Percentiles rank a stretch among this genome's conserved stretches.
Evolutionary conservation across 2,329 filamentous ascomycete species (phyloP).

Genomic region (Incumbomyces delicatus): DNA sequence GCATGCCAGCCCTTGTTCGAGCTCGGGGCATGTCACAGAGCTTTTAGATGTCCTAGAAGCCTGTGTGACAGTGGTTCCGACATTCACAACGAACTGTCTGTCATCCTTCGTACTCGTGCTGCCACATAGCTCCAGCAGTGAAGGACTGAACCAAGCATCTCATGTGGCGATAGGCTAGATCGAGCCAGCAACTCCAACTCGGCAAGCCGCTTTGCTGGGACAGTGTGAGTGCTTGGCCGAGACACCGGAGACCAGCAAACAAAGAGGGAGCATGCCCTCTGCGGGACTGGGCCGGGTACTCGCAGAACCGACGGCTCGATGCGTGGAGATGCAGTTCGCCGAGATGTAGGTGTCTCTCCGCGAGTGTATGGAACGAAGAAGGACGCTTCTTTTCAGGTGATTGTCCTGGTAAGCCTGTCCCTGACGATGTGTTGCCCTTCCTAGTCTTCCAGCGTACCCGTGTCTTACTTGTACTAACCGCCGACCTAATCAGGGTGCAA

Average conservation of each 20-base stretch:
- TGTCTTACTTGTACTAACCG: background rate
- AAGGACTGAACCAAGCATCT: too few relatives aligned
- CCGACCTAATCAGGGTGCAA: constrained; percentile 57
- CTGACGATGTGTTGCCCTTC: background rate
- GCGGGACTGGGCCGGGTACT: background rate
- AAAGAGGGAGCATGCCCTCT: background rate
- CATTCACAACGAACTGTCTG: too few relatives aligned
- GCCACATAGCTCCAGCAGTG: too few relatives aligned
- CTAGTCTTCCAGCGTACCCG: background rate
- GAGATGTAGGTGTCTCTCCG: constrained; percentile 5
- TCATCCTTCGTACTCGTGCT: too few relatives aligned
- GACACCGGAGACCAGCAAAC: constrained; percentile 8
- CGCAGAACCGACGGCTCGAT: constrained; percentile 1
- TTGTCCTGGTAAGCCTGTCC: constrained; percentile 50
- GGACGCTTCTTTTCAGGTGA: constrained; percentile 56
- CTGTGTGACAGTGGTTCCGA: too few relatives aligned
- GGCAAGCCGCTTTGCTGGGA: background rate
- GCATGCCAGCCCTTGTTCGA: background rate
- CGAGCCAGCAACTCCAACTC: too few relatives aligned
- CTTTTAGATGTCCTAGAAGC: too few relatives aligned
- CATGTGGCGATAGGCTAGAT: too few relatives aligned
- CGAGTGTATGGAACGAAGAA: constrained; percentile 21
- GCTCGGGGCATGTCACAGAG: background rate
- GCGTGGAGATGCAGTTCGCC: constrained; percentile 1
- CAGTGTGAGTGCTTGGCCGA: background rate